Base-by-base conservation (phyloP, 768 basidiomycete genomes). In the Trametes meyenii region DNA sequence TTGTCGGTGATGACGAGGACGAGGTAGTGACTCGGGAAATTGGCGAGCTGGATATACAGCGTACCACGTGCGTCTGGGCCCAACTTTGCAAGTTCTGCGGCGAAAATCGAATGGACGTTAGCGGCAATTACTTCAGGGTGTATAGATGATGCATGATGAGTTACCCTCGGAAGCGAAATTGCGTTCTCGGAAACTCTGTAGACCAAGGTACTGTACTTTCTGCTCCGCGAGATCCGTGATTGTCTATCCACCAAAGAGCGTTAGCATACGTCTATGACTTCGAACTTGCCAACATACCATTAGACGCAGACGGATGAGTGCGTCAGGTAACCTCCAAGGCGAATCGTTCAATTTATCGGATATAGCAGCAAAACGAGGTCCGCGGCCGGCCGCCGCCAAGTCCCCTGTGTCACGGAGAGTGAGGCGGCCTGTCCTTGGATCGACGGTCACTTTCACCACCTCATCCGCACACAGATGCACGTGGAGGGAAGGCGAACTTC, bases 121-220 rank as follows among this genome's bases (percentile, higher is more conserved):
- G 50, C 17, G 60, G 24, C 50, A 14, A 45, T 19, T 0, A 17
- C 19, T 14, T n/a, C 29, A 33, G 42, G 33, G 2, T 24, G 49
- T 13, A 33, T 14, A 26, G 2, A 5, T 26, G 17, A 16, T 12
- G 13, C 11, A 3, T 3, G 19, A 21, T 5, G 16, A 66, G 73
- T 40, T 24, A 91, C 92, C 91, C 68, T 88, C 84, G 38, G 72
- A 77, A 1, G 79, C 71, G 62, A 95, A 85, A 66, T 91, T 88
- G 38, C 92, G 84, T 24, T 79, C 74, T 16, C 86, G 84, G 73
- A 84, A 89, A 58, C 83, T 85, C 70, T 86, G 85, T 43, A 94
- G 74, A n/a, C 94, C 94, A 11, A 96, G 83, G 67, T 92, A 89
- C 63, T 79, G 84, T n/a, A 89, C 90, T 69, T 93, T 94, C 72